Evolutionary conservation across 345 rosid genomes (phyloP).

Genomic region (Pelargonium nanum): DNA sequence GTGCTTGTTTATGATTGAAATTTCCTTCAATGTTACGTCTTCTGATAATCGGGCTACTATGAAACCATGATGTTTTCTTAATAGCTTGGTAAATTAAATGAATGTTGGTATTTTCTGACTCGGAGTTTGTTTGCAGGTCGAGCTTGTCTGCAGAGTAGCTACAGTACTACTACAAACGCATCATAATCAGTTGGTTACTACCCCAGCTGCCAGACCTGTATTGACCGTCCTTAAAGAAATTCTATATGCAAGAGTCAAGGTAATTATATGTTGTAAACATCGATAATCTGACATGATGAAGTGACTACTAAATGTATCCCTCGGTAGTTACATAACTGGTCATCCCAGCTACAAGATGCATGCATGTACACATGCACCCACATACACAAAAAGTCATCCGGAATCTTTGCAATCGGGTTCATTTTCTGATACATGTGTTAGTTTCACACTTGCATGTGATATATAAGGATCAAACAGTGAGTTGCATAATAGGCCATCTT

Average conservation of each 20-base stretch:
- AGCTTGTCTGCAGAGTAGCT: slow-evolving; percentile 69
- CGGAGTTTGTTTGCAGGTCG: slow-evolving; percentile 40
- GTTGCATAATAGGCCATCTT: no score
- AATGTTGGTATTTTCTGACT: not conserved
- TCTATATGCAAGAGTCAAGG: slow-evolving; percentile 69
- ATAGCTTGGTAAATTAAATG: not conserved
- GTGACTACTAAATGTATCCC: not conserved
- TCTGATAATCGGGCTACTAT: not conserved
- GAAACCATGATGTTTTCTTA: not conserved
- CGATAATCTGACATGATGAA: not conserved
- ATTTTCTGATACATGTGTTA: no score
- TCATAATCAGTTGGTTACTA: slow-evolving; percentile 66
- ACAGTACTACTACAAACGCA: slow-evolving; percentile 65
- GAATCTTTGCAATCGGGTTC: no score
- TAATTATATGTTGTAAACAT: slow-evolving; percentile 7
- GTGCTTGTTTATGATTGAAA: not conserved
- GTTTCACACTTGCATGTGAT: not conserved
- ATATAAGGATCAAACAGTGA: not conserved
- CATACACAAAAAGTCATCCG: no score
- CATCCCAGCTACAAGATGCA: no score
- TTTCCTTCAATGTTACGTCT: not conserved
- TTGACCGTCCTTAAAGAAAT: slow-evolving; percentile 58
- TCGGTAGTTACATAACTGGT: no score
- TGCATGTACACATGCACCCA: no score
- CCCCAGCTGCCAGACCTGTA: slow-evolving; percentile 70